Conservation (phyloP, 495 filamentous ascomycete genomes). For the Tuber calosporum region DNA sequence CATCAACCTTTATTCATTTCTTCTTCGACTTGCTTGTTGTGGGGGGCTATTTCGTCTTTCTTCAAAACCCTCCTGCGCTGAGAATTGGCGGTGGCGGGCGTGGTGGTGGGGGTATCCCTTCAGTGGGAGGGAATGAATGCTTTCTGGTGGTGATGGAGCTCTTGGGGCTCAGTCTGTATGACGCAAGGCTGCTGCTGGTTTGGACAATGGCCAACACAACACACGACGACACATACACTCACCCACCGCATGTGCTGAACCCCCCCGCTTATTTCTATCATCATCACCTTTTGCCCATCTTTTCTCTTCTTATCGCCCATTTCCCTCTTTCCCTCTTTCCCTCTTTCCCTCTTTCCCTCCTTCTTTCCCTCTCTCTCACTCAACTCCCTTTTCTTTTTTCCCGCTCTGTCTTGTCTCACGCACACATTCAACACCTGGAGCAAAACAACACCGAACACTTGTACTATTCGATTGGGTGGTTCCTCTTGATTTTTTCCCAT, state of each 20-base stretch:
- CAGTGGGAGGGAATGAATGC: constrained; percentile 18
- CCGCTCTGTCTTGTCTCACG: constrained; percentile 5
- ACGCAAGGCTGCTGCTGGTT: constrained; percentile 1
- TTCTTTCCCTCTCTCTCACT: neutral
- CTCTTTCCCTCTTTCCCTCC: neutral
- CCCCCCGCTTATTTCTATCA: constrained; percentile 1
- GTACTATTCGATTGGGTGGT: constrained; percentile 37
- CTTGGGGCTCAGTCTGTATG: neutral
- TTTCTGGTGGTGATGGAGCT: neutral
- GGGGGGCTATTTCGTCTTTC: constrained; percentile 28
- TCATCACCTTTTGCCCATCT: neutral
- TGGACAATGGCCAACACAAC: neutral
- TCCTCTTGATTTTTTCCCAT: constrained; percentile 22
- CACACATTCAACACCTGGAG: constrained; percentile 25
- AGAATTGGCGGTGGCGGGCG: constrained; percentile 30
- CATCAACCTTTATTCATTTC: constrained; percentile 10
- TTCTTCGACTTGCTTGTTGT: constrained; percentile 1
- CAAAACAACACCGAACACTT: constrained; percentile 32
- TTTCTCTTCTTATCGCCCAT: neutral
- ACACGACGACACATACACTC: constrained; percentile 1
- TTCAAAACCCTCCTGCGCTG: constrained; percentile 30
- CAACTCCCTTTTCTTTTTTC: neutral
- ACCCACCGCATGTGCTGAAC: neutral
- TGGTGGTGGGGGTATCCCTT: constrained; percentile 5
- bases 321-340: neutral